A percentile compares a stretch with the other conserved stretches of the same genome.
These are phyloP conservation scores for Cucurbita ficifolia DNA, from an alignment of 306 rosid species.

Conservation along the genomic window DNA sequence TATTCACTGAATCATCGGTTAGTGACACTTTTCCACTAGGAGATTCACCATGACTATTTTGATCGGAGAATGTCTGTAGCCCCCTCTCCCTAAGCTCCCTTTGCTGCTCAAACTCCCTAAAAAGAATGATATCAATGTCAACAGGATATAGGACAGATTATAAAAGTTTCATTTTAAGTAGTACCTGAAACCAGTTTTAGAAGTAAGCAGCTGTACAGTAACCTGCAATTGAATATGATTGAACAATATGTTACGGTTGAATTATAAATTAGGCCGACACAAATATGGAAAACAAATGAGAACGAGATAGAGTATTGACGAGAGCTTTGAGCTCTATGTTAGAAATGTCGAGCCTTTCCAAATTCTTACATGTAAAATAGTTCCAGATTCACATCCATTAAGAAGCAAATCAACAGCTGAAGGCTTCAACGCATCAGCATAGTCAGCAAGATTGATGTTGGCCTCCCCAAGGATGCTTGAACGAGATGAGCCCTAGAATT, in stretches of 20 bases:
- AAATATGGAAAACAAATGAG: neutral
- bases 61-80: slow-evolving; percentile 65
- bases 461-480: slow-evolving; percentile 94
- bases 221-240: slow-evolving; percentile 60
- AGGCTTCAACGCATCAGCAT: slow-evolving; percentile 88
- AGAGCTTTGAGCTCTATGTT: neutral
- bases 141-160: slow-evolving; percentile 14
- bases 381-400: slow-evolving; percentile 74
- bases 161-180: slow-evolving; percentile 14
- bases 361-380: slow-evolving; percentile 70
- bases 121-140: slow-evolving; percentile 22
- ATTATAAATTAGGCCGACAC: neutral
- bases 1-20: slow-evolving; percentile 46
- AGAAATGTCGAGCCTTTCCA: neutral
- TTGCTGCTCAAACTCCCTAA: slow-evolving; percentile 98
- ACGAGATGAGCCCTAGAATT: slow-evolving; percentile 76
- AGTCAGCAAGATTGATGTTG: slow-evolving; percentile 75
- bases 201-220: slow-evolving; percentile 92
- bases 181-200: slow-evolving; percentile 99
- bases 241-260: slow-evolving; percentile 4
- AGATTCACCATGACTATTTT: slow-evolving; percentile 44
- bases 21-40: slow-evolving; percentile 46
- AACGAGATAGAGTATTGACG: neutral
- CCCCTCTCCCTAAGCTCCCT: slow-evolving; percentile 97
- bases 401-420: slow-evolving; percentile 53